Evolutionary conservation across 148 eudicot genomes (phyloP), one percentile per base, ranked within the genome.

Genomic region (Heliosperma pusillum): DNA sequence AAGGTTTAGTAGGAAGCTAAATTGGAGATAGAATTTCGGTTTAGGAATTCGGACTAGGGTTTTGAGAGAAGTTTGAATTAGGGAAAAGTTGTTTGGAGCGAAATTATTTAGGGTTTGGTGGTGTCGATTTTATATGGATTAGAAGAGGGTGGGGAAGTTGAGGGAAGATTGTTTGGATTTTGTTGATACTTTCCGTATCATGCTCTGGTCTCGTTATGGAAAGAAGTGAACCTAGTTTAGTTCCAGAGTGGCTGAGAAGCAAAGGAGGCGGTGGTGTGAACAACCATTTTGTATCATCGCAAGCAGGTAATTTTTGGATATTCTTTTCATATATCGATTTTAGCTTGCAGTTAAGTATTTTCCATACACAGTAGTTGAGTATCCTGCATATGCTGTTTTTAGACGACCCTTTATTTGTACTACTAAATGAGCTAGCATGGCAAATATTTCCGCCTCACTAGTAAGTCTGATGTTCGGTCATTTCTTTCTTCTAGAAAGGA

Each of bases 221-320:
- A 75, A 86, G 74, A 85, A 91, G 93, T 90, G 98, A 94, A 83
- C 98, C 96, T 58, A 82, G 89, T 80, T 90, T 94, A 78, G 92
- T 80, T 83, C 98, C 98, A 47, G 93, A 94, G 87, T 94, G 98
- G 98, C 64, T 94, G 87, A 87, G 88, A 85, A 80, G 80, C 65
- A 66, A 86, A 74, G 98, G 89, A 82, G 85, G 86, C 80, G 80
- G 86, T 74, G 80, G 73, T 83, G 76, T 88, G 64, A 75, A 60
- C 85, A 90, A 88, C 83, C 87, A 86, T 77, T 81, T 77, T 78
- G 80, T 81, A 22, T 78, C 85, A 24, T 88, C 77, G 21, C 89
- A 80, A 66, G 63, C 86, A 76, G 96, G 96, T 90, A 81, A 21
- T 52, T 19, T 7, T 75, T 36, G 15, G 20, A 42, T 67, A 7